Evolutionary conservation across 1,284 basidiomycete genomes (phyloP).

Genomic region (Inonotus hispidus): DNA sequence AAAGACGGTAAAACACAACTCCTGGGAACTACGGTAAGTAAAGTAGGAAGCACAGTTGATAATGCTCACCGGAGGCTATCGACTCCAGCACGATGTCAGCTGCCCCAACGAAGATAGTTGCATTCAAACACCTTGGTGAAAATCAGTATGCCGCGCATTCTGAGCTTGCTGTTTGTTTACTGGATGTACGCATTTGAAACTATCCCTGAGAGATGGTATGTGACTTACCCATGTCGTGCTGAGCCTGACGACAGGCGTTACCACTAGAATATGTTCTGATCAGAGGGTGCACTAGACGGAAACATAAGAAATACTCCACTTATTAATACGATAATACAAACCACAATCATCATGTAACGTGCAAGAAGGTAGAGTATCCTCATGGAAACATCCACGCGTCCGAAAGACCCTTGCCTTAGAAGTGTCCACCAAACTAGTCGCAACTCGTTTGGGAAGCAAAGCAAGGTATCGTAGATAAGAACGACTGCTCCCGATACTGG

Average conservation of each 20-base stretch:
- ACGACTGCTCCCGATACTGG: not conserved
- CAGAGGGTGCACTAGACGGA: not conserved
- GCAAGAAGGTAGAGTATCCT: slow-evolving; percentile 6
- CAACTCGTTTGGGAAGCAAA: not conserved
- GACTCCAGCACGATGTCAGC: slow-evolving; percentile 6
- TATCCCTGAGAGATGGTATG: not conserved
- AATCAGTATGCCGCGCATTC: not conserved
- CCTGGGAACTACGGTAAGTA: not conserved
- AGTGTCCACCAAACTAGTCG: slow-evolving; percentile 4
- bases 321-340: not conserved
- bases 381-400: not conserved
- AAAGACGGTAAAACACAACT: slow-evolving; percentile 14
- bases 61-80: slow-evolving; percentile 1
- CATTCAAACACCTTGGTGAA: slow-evolving; percentile 3
- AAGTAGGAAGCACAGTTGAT: not conserved
- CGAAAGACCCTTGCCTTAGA: no score
- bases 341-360: slow-evolving; percentile 10
- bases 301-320: not conserved
- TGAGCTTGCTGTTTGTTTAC: not conserved
- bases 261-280: not conserved
- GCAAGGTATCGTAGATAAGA: slow-evolving; percentile 4
- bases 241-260: not conserved
- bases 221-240: slow-evolving; percentile 8
- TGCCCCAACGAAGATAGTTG: not conserved
- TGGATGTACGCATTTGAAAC: not conserved